Conservation (phyloP, 768 basidiomycete species). For the Tylopilus sp. region DNA sequence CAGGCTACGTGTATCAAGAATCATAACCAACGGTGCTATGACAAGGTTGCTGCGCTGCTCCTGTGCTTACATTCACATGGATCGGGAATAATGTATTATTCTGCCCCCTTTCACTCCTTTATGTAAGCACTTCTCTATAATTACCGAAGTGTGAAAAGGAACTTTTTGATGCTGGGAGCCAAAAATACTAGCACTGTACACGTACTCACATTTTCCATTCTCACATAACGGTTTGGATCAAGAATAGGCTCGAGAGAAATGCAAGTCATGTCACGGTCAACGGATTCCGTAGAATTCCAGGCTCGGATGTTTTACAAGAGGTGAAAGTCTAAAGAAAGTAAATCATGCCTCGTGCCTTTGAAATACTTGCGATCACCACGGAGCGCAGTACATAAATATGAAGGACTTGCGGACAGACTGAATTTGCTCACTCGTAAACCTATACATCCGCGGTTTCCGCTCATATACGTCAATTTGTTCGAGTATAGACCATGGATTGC, state of each 20-base stretch:
- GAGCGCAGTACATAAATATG: conserved; percentile 8
- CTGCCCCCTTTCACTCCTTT: too few relatives aligned
- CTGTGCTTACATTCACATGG: too few relatives aligned
- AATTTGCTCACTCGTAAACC: conserved; percentile 54
- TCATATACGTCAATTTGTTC: conserved; percentile 54
- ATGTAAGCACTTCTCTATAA: conserved; percentile 61
- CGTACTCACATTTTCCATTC: not conserved
- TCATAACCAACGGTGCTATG: too few relatives aligned
- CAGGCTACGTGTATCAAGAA: too few relatives aligned
- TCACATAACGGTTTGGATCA: not conserved
- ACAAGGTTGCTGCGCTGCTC: too few relatives aligned
- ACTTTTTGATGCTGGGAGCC: conserved; percentile 54
- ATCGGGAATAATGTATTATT: too few relatives aligned
- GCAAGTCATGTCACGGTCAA: not conserved
- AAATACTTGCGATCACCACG: not conserved
- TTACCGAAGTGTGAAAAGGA: conserved; percentile 50
- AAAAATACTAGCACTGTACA: conserved; percentile 23
- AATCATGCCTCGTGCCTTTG: conserved; percentile 12
- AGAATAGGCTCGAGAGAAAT: conserved; percentile 1
- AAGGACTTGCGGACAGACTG: not conserved
- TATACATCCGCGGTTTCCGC: conserved; percentile 58
- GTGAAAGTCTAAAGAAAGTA: conserved; percentile 22
- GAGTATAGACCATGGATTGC: conserved; percentile 50
- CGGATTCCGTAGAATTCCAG: not conserved
- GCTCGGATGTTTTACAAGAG: conserved; percentile 4